These are phyloP conservation scores for Vanrija pseudolonga DNA, from an alignment of 1,284 basidiomycete species.

Conservation along the genomic window DNA sequence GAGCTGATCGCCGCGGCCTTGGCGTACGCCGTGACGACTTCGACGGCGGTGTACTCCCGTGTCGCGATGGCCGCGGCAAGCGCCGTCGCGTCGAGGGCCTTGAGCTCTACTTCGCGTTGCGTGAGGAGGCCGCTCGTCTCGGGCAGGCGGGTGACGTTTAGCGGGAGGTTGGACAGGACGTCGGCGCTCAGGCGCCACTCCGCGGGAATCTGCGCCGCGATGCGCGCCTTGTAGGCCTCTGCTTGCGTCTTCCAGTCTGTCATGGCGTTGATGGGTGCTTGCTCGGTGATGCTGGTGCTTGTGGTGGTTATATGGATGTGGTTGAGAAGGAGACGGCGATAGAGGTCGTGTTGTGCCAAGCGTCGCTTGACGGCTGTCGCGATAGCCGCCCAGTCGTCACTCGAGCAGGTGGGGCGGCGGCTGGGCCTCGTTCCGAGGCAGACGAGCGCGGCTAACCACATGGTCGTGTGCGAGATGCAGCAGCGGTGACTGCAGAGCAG, in stretches of 20 bases:
- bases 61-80: constrained; percentile 37
- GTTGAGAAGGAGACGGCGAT: too few species aligned
- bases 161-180: neutral
- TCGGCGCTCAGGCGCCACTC: constrained; percentile 12
- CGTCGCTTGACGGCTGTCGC: too few species aligned
- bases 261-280: constrained; percentile 1
- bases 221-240: constrained; percentile 4
- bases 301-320: too few species aligned
- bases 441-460: too few species aligned
- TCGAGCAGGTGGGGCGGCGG: too few species aligned
- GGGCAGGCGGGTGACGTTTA: constrained; percentile 14
- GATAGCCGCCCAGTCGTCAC: too few species aligned
- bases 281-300: too few species aligned
- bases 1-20: constrained; percentile 29
- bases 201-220: constrained; percentile 10
- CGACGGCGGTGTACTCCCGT: constrained; percentile 23
- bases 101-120: constrained; percentile 26
- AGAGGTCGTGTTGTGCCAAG: too few species aligned
- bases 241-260: constrained; percentile 12
- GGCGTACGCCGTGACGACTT: constrained; percentile 31
- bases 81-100: constrained; percentile 36
- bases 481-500: too few species aligned
- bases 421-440: too few species aligned
- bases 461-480: too few species aligned
- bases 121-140: constrained; percentile 18